These are phyloP conservation scores for Clavispora carvajalis DNA, from an alignment of 805 yeast species.

Conservation along the genomic window DNA sequence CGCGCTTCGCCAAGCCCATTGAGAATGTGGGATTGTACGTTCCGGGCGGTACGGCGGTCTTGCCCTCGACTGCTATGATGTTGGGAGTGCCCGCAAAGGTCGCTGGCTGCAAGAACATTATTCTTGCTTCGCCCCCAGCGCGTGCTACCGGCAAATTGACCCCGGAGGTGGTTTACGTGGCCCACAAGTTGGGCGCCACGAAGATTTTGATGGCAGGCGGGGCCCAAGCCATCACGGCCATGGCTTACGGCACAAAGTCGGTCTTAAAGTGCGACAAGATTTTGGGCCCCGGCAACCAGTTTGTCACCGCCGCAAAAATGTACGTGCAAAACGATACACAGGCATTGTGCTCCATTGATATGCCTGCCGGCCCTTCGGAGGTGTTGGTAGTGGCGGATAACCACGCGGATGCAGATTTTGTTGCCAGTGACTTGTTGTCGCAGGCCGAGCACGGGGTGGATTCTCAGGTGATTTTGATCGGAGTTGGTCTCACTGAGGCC, in stretches of 20 bases:
- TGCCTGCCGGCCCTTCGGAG: constrained; percentile 99
- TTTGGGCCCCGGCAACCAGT: constrained; percentile 98
- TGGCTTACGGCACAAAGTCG: constrained; percentile 96
- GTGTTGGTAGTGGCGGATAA: constrained; percentile 93
- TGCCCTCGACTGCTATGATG: constrained; percentile 97
- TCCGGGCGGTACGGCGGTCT: constrained; percentile 98
- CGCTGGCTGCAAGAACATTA: constrained; percentile 91
- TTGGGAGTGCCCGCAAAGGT: constrained; percentile 97
- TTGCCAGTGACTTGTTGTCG: constrained; percentile 91
- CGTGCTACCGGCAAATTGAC: constrained; percentile 87
- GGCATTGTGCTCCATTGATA: constrained; percentile 93
- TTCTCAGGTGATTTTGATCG: constrained; percentile 91
- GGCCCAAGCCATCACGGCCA: constrained; percentile 97
- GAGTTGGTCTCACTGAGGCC: constrained; percentile 59
- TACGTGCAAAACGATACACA: constrained; percentile 90
- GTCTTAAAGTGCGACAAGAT: constrained; percentile 94
- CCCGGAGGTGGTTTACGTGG: constrained; percentile 97
- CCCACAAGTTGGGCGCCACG: constrained; percentile 89
- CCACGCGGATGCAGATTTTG: constrained; percentile 87
- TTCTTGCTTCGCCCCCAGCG: constrained; percentile 90
- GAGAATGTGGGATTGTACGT: constrained; percentile 92
- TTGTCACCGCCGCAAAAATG: constrained; percentile 99
- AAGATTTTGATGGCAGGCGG: constrained; percentile 96
- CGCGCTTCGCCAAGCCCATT: constrained; percentile 92
- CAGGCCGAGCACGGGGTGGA: constrained; percentile 99